Conservation (phyloP, 2,329 filamentous ascomycete species). For the Penicillium brasilianum region DNA sequence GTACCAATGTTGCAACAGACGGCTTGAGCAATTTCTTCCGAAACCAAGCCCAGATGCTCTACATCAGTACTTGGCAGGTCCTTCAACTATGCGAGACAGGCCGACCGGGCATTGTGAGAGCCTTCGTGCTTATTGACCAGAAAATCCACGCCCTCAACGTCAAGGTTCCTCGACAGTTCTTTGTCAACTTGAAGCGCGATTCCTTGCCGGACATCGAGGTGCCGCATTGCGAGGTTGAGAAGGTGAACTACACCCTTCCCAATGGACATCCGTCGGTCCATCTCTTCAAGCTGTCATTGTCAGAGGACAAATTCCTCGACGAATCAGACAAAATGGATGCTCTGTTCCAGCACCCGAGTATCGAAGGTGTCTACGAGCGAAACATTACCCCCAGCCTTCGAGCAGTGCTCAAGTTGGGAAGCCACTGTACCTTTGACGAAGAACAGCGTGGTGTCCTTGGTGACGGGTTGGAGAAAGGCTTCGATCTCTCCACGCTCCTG, state of each 20-base stretch:
- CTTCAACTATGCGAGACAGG: constrained; percentile 84
- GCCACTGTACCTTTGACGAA: constrained; percentile 90
- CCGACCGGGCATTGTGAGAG: constrained; percentile 81
- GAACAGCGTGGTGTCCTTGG: constrained; percentile 87
- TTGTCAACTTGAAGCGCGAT: constrained; percentile 85
- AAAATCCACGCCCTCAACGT: constrained; percentile 89
- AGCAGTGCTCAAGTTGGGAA: constrained; percentile 87
- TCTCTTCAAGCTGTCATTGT: constrained; percentile 89
- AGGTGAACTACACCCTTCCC: constrained; percentile 89
- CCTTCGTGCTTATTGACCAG: constrained; percentile 89
- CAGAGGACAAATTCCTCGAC: constrained; percentile 83
- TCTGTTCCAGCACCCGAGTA: constrained; percentile 88
- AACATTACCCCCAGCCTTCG: constrained; percentile 85
- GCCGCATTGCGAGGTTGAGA: constrained; percentile 83
- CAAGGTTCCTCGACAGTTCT: constrained; percentile 86
- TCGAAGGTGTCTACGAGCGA: constrained; percentile 97
- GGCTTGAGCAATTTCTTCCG: constrained; percentile 76
- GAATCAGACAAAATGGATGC: constrained; percentile 81
- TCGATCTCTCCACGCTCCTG: constrained; percentile 79
- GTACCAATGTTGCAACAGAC: constrained; percentile 64
- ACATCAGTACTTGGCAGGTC: constrained; percentile 93
- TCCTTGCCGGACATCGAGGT: constrained; percentile 89
- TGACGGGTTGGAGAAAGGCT: constrained; percentile 89
- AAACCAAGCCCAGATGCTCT: constrained; percentile 88
- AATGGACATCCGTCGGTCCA: constrained; percentile 94